Evolutionary conservation across 2,329 filamentous ascomycete genomes (phyloP), one percentile per base, ranked within the genome.

Genomic region (Aspergillus arachidicola): DNA sequence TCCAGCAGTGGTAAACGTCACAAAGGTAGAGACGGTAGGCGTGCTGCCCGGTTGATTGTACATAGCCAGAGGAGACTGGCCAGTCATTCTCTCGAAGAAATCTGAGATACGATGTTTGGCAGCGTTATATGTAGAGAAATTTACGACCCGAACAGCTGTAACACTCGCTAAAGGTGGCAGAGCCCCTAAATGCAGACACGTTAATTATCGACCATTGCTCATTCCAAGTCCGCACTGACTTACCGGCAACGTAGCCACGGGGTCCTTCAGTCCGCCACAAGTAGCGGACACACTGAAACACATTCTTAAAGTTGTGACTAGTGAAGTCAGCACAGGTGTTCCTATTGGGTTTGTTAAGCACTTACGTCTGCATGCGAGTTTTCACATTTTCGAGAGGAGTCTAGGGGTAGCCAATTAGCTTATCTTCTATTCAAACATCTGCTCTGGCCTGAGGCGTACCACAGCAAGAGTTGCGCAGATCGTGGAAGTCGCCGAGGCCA

Each of bases 321-420:
- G 30, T 16, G 34, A 28, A 38, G 50, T 67, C 51, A 67, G 62
- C 50, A 32, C 14, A 26, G 16, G 2, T n/a, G 9, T 41, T 28
- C 2, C 34, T 43, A 38, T 4, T 41, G 19, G 38, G 32, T 7
- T 16, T 34, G 7, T 19, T 51, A 6, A 21, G 26, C 28, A 72
- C 79, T 69, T 71, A 82, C 80, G 80, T 82, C 73, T 83, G 81
- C 80, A 83, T 82, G 38, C 81, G 80, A 56, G 80, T 82, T 68
- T 83, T 83, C 63, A 82, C 67, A 66, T 83, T 83, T 64, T 83
- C 81, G 57, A 82, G 66, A 43, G 81, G 81, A 54, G 81, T 81
- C 80, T 82, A 63, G 21, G 46, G 38, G 36, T 30, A 57, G 51
- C 6, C 16, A 57, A 43, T 71, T 58, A 73, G 64, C 60, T 63